Conservation (phyloP, 1,139 yeast genomes). For the Sugiyamaella japonica region DNA sequence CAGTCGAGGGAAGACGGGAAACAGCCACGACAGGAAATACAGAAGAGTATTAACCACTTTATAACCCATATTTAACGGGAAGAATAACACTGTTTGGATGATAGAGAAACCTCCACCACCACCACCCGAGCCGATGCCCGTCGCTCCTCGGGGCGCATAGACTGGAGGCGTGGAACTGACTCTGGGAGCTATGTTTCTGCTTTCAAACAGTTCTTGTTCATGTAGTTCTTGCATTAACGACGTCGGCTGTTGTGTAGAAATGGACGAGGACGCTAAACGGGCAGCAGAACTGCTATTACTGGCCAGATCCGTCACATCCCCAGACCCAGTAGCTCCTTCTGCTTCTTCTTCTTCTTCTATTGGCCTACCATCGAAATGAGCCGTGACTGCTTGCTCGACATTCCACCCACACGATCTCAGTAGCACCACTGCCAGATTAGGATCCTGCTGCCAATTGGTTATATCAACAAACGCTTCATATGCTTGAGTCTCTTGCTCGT, state of each 20-base stretch:
- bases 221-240: constrained; percentile 38
- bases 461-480: constrained; percentile 34
- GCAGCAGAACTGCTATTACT: neutral
- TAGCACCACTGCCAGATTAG: constrained; percentile 31
- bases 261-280: too few species aligned
- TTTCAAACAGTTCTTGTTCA: constrained; percentile 20
- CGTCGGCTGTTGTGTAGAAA: constrained; percentile 19
- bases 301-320: constrained; percentile 11
- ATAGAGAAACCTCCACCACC: constrained; percentile 28
- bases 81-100: constrained; percentile 35
- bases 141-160: constrained; percentile 23
- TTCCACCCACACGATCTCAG: constrained; percentile 36
- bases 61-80: constrained; percentile 39
- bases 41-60: constrained; percentile 36
- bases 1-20: constrained; percentile 41
- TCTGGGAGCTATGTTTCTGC: constrained; percentile 28
- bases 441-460: constrained; percentile 34
- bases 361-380: constrained; percentile 36
- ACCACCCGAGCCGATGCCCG: constrained; percentile 9
- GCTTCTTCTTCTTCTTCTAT: constrained; percentile 19
- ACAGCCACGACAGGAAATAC: constrained; percentile 37
- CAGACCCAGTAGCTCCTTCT: constrained; percentile 15
- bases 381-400: constrained; percentile 36
- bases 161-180: constrained; percentile 27
- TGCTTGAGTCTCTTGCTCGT: constrained; percentile 10